These are phyloP conservation scores for Mucor sp. DNA, from an alignment of 371 early-diverging fungal species.

Conservation along the genomic window DNA sequence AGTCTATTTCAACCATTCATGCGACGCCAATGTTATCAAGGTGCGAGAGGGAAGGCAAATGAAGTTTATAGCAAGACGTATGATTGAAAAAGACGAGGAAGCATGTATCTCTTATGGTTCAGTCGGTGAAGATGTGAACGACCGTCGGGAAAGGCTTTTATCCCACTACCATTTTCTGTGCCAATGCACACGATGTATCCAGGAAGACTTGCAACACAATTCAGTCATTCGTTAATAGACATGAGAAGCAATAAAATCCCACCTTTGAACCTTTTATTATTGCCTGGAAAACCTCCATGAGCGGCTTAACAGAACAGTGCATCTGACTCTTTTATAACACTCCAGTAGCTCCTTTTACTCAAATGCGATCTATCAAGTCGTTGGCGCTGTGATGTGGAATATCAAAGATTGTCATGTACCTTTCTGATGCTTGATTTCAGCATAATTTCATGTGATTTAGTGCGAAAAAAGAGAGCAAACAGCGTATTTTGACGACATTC, in stretches of 20 bases:
- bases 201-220: constrained; percentile 32
- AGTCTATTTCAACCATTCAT: constrained; percentile 82
- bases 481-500: background rate
- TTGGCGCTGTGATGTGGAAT: no score
- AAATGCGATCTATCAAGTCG: no score
- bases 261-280: no score
- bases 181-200: constrained; percentile 65
- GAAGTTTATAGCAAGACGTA: constrained; percentile 57
- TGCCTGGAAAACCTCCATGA: no score
- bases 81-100: constrained; percentile 63
- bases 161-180: constrained; percentile 73
- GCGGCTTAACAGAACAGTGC: no score
- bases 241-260: background rate
- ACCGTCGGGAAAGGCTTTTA: constrained; percentile 50
- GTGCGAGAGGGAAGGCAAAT: constrained; percentile 48
- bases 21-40: constrained; percentile 70
- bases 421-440: background rate
- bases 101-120: constrained; percentile 73
- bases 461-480: background rate
- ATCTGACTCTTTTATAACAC: no score
- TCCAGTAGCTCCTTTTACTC: no score
- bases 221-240: background rate
- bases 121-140: constrained; percentile 37
- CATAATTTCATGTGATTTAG: background rate
- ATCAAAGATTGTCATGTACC: no score